phyloP scores from a whole-genome alignment of 164 flowering plant genomes.

The Platanus orientalis region DNA sequence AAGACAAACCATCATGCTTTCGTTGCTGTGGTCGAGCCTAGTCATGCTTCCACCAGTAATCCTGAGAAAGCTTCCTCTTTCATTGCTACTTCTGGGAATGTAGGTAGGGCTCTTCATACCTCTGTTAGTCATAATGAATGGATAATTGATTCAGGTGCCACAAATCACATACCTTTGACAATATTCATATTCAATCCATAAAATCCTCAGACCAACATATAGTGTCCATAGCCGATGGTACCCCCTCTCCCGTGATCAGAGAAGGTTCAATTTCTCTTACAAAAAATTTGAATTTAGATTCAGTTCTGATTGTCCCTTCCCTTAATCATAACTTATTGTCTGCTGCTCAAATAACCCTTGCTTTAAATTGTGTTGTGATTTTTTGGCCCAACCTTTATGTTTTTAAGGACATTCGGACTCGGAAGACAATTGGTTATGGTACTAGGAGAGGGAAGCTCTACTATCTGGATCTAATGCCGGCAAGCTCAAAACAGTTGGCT shows the following conservation, averaged over 20 bases:
- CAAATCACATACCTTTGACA: constrained; percentile 6
- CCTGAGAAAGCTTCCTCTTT: constrained; percentile 3
- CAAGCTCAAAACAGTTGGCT: not conserved
- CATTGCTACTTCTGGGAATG: not conserved
- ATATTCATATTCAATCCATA: not conserved
- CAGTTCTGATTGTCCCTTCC: constrained; percentile 14
- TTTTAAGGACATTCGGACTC: not conserved
- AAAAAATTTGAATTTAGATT: constrained; percentile 7
- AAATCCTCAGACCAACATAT: constrained; percentile 1
- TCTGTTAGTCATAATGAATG: constrained; percentile 7
- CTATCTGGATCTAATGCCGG: constrained; percentile 6
- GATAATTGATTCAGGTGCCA: constrained; percentile 14
- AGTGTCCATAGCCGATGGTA: constrained; percentile 12
- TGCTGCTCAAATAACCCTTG: constrained; percentile 10
- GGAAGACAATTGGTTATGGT: constrained; percentile 15
- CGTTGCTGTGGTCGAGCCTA: too few relatives aligned
- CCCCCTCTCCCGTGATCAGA: not conserved
- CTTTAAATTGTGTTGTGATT: constrained; percentile 9
- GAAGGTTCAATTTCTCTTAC: constrained; percentile 6
- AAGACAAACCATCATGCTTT: too few relatives aligned
- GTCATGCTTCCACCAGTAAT: not conserved
- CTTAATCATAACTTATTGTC: constrained; percentile 10
- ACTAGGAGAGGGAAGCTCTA: constrained; percentile 7
- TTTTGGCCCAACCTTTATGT: constrained; percentile 10
- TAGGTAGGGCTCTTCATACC: not conserved